These are phyloP conservation scores for Chaetomium sp. DNA, from an alignment of 2,329 filamentous ascomycete genomes.

Conservation along the genomic window DNA sequence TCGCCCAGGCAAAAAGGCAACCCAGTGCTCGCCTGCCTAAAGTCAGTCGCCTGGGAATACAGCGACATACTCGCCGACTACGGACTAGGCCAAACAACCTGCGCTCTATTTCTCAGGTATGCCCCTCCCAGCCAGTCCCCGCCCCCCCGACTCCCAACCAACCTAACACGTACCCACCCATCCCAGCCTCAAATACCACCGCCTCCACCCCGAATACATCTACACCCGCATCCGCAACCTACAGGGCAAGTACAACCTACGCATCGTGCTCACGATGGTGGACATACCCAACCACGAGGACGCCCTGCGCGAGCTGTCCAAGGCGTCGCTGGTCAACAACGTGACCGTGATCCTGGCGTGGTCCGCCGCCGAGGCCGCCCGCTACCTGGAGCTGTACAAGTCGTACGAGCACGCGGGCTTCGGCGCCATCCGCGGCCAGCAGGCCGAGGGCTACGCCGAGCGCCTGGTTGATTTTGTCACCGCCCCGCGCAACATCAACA, in stretches of 20 bases:
- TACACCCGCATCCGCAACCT: slow-evolving; percentile 88
- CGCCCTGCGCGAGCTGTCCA: slow-evolving; percentile 82
- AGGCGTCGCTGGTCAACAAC: slow-evolving; percentile 90
- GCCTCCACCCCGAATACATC: slow-evolving; percentile 95
- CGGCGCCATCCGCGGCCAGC: slow-evolving; percentile 80
- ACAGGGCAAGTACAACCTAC: slow-evolving; percentile 82
- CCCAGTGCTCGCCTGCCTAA: slow-evolving; percentile 81
- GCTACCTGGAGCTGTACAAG: slow-evolving; percentile 95
- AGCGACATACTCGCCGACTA: slow-evolving; percentile 96
- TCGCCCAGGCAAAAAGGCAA: slow-evolving; percentile 94
- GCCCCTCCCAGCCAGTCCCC: slow-evolving; percentile 2
- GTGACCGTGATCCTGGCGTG: slow-evolving; percentile 91
- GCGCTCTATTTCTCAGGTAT: slow-evolving; percentile 80
- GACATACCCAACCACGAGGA: slow-evolving; percentile 96
- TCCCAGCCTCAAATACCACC: slow-evolving; percentile 84
- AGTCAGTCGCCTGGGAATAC: slow-evolving; percentile 90
- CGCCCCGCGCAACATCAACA: slow-evolving; percentile 85
- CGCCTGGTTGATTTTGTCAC: slow-evolving; percentile 92
- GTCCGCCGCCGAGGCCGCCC: slow-evolving; percentile 89
- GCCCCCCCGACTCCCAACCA: too few species aligned
- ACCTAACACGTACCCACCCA: neutral
- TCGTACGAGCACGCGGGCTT: slow-evolving; percentile 84
- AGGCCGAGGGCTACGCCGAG: slow-evolving; percentile 81
- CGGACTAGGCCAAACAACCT: slow-evolving; percentile 82
- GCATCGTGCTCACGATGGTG: slow-evolving; percentile 85